phyloP scores from a whole-genome alignment of 306 rosid species.

The Myrica gale region DNA sequence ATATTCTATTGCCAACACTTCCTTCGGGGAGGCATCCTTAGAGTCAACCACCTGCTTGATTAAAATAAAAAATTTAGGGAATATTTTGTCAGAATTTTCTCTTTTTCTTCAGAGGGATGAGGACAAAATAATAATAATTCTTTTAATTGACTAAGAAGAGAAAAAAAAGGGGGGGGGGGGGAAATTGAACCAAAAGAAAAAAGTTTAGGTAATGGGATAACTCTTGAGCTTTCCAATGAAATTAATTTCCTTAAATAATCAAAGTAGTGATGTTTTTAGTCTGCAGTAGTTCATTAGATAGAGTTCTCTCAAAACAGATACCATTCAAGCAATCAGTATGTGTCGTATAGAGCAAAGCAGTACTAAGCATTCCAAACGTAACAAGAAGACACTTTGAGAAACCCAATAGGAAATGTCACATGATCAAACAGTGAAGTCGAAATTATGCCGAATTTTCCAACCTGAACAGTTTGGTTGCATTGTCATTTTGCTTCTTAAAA shows the following conservation, averaged over 20 bases:
- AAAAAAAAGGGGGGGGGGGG: background rate
- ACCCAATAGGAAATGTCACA: background rate
- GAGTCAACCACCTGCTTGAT: constrained; percentile 51
- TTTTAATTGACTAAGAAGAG: background rate
- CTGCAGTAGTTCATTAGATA: background rate
- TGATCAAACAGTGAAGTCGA: background rate
- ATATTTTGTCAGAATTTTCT: constrained; percentile 4
- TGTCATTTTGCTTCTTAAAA: background rate
- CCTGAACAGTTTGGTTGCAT: background rate
- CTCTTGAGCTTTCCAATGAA: background rate
- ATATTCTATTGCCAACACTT: constrained; percentile 82
- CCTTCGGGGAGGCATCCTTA: constrained; percentile 68
- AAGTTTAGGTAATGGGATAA: too few species aligned
- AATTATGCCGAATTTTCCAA: background rate
- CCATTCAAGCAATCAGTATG: background rate
- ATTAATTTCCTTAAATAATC: background rate
- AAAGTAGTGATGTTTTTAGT: background rate
- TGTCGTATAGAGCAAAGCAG: too few species aligned
- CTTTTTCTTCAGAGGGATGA: constrained; percentile 16
- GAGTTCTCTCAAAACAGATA: background rate
- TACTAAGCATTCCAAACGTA: too few species aligned
- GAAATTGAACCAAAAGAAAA: background rate
- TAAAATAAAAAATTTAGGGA: constrained; percentile 25
- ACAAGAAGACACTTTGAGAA: too few species aligned
- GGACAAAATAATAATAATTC: background rate